Percentiles rank a stretch among this genome's conserved stretches.
Conservation (phyloP, 352 stramenopile species). For the Phytophthora tubulina region DNA sequence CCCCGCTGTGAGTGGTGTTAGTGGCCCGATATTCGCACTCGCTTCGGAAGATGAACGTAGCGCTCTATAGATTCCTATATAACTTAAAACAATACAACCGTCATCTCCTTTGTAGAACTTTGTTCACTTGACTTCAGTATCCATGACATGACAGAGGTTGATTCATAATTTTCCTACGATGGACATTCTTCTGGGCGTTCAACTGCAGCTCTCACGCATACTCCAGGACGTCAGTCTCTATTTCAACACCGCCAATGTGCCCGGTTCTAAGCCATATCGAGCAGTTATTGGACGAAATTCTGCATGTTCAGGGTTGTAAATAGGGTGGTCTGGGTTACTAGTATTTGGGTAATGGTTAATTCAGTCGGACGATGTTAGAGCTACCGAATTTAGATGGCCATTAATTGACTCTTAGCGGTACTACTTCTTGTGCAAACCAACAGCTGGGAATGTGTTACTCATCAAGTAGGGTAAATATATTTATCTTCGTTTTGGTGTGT, state of each 20-base stretch:
- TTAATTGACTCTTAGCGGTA: no score
- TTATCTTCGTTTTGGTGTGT: no score
- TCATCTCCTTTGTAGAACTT: no score
- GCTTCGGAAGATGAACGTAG: constrained; percentile 8
- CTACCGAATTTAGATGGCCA: no score
- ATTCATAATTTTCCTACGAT: neutral
- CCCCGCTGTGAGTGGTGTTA: neutral
- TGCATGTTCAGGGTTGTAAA: no score
- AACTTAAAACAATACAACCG: no score
- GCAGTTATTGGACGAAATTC: constrained; percentile 25
- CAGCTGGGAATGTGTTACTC: no score
- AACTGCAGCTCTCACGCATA: constrained; percentile 10
- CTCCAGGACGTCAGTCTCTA: neutral
- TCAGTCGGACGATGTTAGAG: no score
- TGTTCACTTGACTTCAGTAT: neutral
- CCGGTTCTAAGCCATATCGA: constrained; percentile 17
- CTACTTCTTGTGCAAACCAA: no score
- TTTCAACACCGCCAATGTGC: neutral
- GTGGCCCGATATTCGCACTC: constrained; percentile 12
- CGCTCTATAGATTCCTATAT: neutral
- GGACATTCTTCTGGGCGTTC: neutral
- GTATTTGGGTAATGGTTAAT: no score
- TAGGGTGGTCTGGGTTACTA: no score
- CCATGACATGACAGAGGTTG: neutral
- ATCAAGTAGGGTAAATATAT: no score